These are phyloP conservation scores for Myxozyma monticola DNA, from an alignment of 805 yeast species.

Conservation along the genomic window DNA sequence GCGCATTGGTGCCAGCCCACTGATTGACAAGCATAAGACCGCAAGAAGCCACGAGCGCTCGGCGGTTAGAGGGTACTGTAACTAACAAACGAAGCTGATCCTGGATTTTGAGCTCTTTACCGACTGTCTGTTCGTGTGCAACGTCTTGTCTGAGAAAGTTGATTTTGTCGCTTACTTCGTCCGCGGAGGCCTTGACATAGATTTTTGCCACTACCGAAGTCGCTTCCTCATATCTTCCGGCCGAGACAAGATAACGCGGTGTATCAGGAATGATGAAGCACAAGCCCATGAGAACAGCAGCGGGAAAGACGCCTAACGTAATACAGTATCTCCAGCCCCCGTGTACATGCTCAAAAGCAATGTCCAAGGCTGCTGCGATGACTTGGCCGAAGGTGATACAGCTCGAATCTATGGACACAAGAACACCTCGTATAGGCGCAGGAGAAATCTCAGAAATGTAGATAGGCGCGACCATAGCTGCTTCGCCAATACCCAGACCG, in stretches of 20 bases:
- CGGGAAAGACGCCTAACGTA: constrained; percentile 57
- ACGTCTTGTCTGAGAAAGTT: constrained; percentile 54
- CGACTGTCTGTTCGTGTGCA: neutral
- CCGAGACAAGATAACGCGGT: constrained; percentile 14
- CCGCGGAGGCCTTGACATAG: neutral
- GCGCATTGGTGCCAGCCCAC: constrained; percentile 24
- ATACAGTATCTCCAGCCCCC: constrained; percentile 77
- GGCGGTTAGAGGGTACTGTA: constrained; percentile 54
- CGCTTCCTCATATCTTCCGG: constrained; percentile 11
- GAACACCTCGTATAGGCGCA: constrained; percentile 45
- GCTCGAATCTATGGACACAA: constrained; percentile 82
- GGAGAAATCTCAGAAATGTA: constrained; percentile 35
- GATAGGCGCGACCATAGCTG: constrained; percentile 50
- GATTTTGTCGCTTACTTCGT: neutral
- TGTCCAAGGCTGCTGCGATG: constrained; percentile 75
- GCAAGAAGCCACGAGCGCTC: constrained; percentile 68
- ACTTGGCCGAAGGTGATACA: constrained; percentile 95
- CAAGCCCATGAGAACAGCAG: constrained; percentile 47
- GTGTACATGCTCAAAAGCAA: constrained; percentile 50
- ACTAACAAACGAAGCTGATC: constrained; percentile 1
- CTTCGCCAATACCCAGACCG: constrained; percentile 56
- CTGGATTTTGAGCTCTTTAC: neutral
- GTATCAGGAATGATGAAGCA: constrained; percentile 38
- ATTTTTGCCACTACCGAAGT: neutral
- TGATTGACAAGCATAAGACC: constrained; percentile 15